These are phyloP conservation scores for Coemansia reversa DNA, from an alignment of 192 early-diverging fungal species.

Conservation along the genomic window DNA sequence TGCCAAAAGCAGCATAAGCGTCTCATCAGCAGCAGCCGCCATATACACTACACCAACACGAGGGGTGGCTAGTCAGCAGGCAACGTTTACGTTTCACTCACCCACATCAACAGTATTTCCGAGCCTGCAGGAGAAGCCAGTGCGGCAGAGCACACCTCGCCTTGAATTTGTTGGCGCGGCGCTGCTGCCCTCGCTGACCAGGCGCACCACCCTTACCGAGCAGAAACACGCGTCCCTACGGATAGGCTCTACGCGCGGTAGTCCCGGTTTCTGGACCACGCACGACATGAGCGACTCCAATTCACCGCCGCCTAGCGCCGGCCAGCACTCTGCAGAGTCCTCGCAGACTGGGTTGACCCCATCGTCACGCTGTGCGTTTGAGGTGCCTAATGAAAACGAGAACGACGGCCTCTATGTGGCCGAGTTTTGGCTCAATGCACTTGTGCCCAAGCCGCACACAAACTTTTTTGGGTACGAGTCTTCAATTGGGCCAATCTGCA, in stretches of 20 bases:
- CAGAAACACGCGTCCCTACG: conserved; percentile 37
- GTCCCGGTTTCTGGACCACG: not conserved
- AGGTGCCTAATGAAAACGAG: conserved; percentile 54
- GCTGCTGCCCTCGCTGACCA: conserved; percentile 41
- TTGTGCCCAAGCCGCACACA: conserved; percentile 55
- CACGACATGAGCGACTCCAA: conserved; percentile 3
- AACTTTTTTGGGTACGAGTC: conserved; percentile 55
- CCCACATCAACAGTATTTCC: conserved; percentile 21
- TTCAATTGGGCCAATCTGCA: conserved; percentile 49
- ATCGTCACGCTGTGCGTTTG: conserved; percentile 23
- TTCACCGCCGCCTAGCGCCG: conserved; percentile 15
- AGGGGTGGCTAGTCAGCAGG: not conserved
- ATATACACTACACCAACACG: conserved; percentile 20
- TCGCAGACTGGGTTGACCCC: conserved; percentile 16
- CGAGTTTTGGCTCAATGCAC: conserved; percentile 55
- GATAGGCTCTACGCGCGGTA: conserved; percentile 20
- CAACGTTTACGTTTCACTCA: conserved; percentile 39
- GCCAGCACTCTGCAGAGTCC: conserved; percentile 3
- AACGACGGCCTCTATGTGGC: conserved; percentile 50
- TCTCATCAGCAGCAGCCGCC: conserved; percentile 3
- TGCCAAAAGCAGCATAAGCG: conserved; percentile 2
- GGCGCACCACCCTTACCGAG: conserved; percentile 47
- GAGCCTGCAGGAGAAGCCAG: conserved; percentile 14
- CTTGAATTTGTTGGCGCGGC: conserved; percentile 50
- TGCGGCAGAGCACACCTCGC: conserved; percentile 10